These are phyloP conservation scores for Penicillium sp. DNA, from an alignment of 2,329 filamentous ascomycete species.

Conservation along the genomic window DNA sequence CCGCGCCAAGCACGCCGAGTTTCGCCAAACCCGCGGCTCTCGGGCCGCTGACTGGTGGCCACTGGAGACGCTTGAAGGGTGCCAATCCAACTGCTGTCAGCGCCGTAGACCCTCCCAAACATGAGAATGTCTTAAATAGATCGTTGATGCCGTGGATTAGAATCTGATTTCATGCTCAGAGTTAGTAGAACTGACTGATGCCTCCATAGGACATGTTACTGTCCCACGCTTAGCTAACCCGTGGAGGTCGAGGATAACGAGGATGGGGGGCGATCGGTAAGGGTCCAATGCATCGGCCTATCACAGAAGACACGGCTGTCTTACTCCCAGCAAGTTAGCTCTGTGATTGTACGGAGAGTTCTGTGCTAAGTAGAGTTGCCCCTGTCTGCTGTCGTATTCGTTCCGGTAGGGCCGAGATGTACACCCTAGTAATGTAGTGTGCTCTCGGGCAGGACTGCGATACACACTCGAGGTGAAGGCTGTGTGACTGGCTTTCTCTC, in stretches of 20 bases:
- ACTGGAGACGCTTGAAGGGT: background rate
- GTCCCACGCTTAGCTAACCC: background rate
- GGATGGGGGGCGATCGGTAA: conserved; percentile 9
- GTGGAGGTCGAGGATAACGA: no score
- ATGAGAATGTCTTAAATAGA: background rate
- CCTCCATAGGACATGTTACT: background rate
- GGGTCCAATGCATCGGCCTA: conserved; percentile 9
- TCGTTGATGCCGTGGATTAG: background rate
- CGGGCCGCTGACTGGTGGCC: conserved; percentile 1
- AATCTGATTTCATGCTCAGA: no score
- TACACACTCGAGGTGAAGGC: no score
- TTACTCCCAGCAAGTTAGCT: background rate
- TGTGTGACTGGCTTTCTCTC: no score
- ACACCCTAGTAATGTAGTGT: no score
- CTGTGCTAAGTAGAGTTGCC: background rate
- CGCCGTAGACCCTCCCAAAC: background rate
- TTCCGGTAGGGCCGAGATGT: background rate
- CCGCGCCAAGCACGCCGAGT: conserved; percentile 4
- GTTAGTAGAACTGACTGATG: no score
- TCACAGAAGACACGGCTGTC: background rate
- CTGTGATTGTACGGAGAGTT: no score
- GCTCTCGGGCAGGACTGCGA: no score
- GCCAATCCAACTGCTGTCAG: background rate
- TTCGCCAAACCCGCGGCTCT: conserved; percentile 2
- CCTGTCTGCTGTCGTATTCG: background rate